Evolutionary conservation across 2,329 filamentous ascomycete genomes (phyloP).

Genomic region (Geoglossum cookeanum): DNA sequence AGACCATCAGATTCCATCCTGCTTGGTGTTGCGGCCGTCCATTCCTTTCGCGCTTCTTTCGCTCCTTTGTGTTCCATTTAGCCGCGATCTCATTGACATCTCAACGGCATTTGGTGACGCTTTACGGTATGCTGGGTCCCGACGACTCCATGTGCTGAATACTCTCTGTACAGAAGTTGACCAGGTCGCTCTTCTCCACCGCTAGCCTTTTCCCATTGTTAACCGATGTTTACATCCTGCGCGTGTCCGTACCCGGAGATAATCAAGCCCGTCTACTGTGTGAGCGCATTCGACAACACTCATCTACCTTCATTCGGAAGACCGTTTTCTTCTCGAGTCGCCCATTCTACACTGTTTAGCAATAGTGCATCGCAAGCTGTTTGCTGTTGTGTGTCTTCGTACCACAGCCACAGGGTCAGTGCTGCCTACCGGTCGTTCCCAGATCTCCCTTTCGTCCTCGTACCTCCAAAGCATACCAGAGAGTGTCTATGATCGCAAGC

Average conservation of each 20-base stretch:
- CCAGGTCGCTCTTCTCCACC: neutral
- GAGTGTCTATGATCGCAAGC: neutral
- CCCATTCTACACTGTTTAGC: neutral
- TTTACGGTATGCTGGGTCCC: neutral
- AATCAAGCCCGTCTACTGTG: neutral
- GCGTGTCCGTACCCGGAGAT: neutral
- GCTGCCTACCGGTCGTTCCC: neutral
- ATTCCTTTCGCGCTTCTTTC: constrained; percentile 3
- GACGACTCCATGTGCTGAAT: neutral
- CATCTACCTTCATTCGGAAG: neutral
- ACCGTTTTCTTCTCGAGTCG: neutral
- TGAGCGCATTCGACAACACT: neutral
- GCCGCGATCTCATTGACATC: neutral
- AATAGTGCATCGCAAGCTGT: neutral
- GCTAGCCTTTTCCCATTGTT: neutral
- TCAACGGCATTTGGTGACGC: neutral
- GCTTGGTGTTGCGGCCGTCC: constrained; percentile 5
- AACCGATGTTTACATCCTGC: neutral
- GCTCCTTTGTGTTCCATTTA: neutral
- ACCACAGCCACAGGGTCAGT: neutral
- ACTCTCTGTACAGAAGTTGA: neutral
- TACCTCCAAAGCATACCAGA: neutral
- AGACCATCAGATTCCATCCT: constrained; percentile 3
- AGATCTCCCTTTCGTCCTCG: neutral
- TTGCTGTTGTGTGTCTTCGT: neutral